These are phyloP conservation scores for Reutealis trisperma DNA, from an alignment of 345 rosid species.

Conservation along the genomic window DNA sequence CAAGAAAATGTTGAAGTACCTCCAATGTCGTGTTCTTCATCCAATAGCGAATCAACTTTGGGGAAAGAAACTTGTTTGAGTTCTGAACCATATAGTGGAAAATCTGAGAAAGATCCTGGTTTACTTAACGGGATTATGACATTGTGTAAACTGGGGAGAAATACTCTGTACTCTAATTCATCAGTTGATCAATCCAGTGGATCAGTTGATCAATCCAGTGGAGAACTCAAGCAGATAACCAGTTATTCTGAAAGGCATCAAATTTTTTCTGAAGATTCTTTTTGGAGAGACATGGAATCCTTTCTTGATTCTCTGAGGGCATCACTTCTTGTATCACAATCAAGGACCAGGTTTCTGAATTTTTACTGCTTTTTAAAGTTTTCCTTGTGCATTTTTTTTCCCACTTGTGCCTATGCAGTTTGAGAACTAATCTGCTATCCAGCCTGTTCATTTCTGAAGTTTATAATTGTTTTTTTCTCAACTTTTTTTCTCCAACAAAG, in stretches of 20 bases:
- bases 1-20: constrained; percentile 14
- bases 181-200: too few species aligned
- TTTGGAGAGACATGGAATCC: constrained; percentile 63
- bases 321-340: constrained; percentile 44
- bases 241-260: constrained; percentile 30
- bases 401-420: not conserved
- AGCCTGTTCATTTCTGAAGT: not conserved
- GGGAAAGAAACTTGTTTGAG: constrained; percentile 26
- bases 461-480: not conserved
- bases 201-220: constrained; percentile 33
- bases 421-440: not conserved
- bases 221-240: constrained; percentile 24
- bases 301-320: constrained; percentile 63
- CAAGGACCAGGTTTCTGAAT: constrained; percentile 65
- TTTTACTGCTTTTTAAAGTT: constrained; percentile 7
- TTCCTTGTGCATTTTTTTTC: not conserved
- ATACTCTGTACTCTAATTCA: constrained; percentile 23
- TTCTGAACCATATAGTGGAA: constrained; percentile 22
- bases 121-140: constrained; percentile 35
- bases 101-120: constrained; percentile 27
- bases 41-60: constrained; percentile 25
- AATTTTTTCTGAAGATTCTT: constrained; percentile 42
- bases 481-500: constrained; percentile 1
- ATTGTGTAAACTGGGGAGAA: constrained; percentile 42
- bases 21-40: constrained; percentile 18